Evolutionary conservation across 2,329 filamentous ascomycete species (phyloP), one percentile per base, ranked within the genome.

Genomic region (Arthrinium puccinioides): DNA sequence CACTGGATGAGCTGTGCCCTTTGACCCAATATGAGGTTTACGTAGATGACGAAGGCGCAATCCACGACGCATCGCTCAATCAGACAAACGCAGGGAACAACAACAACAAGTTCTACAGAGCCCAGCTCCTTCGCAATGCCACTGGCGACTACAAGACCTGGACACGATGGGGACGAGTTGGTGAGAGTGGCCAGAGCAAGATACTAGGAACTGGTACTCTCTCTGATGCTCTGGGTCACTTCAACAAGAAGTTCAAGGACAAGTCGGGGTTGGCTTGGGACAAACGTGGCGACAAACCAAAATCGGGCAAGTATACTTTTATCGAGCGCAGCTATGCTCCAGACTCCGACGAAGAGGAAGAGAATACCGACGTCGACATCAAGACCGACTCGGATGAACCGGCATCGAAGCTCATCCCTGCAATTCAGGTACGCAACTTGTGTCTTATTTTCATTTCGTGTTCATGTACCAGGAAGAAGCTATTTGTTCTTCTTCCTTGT

Each of bases 81-180:
- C 83, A 89, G 55, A 84, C 86, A 9, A 84, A 87, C 47, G 66
- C 84, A 0, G 62, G 66, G 0, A 60, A 70, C 32, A 92, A 90
- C 53, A 84, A 84, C 59, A 90, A 92, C 59, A 92, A 92, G 48
- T 90, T 89, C 56, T 90, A 89, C 52, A 75, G 77, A 20, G 57
- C 88, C 20, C 84, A 90, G 65, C 46, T 76, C 5, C 50, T 76
- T 18, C 60, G 61, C 14, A 61, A 63, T 25, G 46, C 49, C 16
- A 43, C 46, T 11, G 52, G 60, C 4, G 43, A 59, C 9, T 84
- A 69, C 55, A 63, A 67, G 29, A 79, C 76, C 0, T 90, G 84
- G 83, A 87, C 82, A 3, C 72, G 85, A 39, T 94, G 84, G 85
- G 87, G 87, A 16, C 76, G 87, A 16, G 86, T 94, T 16, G 77